Percentiles rank a stretch among this genome's conserved stretches.
These are phyloP conservation scores for Davidsoniella eucalypti DNA, from an alignment of 2,329 filamentous ascomycete genomes.

Conservation along the genomic window DNA sequence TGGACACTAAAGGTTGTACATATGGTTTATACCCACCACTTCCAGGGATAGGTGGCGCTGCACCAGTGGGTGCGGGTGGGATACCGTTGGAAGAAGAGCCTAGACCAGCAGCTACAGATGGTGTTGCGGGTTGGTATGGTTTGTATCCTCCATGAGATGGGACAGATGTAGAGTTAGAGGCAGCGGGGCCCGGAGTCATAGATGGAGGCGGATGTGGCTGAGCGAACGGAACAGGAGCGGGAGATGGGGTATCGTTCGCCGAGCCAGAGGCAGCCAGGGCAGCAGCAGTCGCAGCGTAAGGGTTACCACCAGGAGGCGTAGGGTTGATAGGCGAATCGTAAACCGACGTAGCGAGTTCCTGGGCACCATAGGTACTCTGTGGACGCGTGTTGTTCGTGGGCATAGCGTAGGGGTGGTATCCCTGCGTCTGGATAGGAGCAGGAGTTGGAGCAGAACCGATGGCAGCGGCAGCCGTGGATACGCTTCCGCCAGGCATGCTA, in stretches of 20 bases:
- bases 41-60: slow-evolving; percentile 19
- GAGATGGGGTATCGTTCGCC: background rate
- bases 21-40: slow-evolving; percentile 42
- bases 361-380: slow-evolving; percentile 53
- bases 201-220: slow-evolving; percentile 16
- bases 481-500: background rate
- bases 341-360: slow-evolving; percentile 61
- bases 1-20: slow-evolving; percentile 31
- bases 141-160: slow-evolving; percentile 1
- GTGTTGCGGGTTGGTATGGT: slow-evolving; percentile 5
- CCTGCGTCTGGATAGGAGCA: slow-evolving; percentile 31
- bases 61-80: slow-evolving; percentile 24
- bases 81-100: slow-evolving; percentile 13
- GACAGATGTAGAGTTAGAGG: too few species aligned
- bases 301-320: slow-evolving; percentile 30
- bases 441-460: background rate
- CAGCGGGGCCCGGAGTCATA: too few species aligned
- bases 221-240: slow-evolving; percentile 3
- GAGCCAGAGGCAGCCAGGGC: slow-evolving; percentile 21
- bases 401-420: slow-evolving; percentile 29
- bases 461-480: slow-evolving; percentile 21
- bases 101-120: slow-evolving; percentile 18
- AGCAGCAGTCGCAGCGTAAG: slow-evolving; percentile 18
- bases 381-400: slow-evolving; percentile 38
- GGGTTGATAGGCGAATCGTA: slow-evolving; percentile 57